Conservation (phyloP, 805 yeast genomes). For the Zygoascus ofunaensis region DNA sequence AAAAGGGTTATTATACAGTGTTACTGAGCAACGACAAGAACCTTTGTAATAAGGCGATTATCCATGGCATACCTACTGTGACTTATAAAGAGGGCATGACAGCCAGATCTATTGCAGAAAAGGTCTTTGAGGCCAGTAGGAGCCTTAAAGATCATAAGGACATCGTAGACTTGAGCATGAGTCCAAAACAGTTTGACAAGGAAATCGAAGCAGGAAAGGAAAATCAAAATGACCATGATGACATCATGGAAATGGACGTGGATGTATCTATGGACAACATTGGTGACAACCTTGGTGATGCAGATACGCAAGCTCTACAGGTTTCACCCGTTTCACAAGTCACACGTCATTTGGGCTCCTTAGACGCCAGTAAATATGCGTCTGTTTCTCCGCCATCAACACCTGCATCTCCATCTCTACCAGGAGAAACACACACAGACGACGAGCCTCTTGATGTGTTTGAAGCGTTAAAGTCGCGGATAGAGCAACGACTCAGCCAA, state of each 20-base stretch:
- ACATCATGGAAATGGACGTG: neutral
- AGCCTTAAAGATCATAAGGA: too few relatives aligned
- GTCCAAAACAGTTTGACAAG: slow-evolving; percentile 29
- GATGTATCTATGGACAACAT: neutral
- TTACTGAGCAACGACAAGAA: slow-evolving; percentile 78
- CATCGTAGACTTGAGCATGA: too few relatives aligned
- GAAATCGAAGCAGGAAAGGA: slow-evolving; percentile 5
- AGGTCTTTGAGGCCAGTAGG: slow-evolving; percentile 23
- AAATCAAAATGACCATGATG: neutral
- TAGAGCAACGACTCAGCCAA: neutral
- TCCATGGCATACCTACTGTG: slow-evolving; percentile 52
- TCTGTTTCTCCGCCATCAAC: too few relatives aligned
- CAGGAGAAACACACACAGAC: too few relatives aligned
- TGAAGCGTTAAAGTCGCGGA: neutral
- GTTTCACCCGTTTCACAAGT: too few relatives aligned
- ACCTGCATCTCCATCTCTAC: too few relatives aligned
- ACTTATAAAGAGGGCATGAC: slow-evolving; percentile 38
- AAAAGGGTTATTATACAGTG: slow-evolving; percentile 33
- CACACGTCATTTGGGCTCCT: too few relatives aligned
- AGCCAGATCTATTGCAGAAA: slow-evolving; percentile 38
- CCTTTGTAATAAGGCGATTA: slow-evolving; percentile 66
- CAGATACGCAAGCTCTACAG: too few relatives aligned
- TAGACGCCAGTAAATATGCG: too few relatives aligned
- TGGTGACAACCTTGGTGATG: too few relatives aligned
- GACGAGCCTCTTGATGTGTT: neutral